These are phyloP conservation scores for Byssothecium circinans DNA, from an alignment of 2,329 filamentous ascomycete genomes.

Conservation along the genomic window DNA sequence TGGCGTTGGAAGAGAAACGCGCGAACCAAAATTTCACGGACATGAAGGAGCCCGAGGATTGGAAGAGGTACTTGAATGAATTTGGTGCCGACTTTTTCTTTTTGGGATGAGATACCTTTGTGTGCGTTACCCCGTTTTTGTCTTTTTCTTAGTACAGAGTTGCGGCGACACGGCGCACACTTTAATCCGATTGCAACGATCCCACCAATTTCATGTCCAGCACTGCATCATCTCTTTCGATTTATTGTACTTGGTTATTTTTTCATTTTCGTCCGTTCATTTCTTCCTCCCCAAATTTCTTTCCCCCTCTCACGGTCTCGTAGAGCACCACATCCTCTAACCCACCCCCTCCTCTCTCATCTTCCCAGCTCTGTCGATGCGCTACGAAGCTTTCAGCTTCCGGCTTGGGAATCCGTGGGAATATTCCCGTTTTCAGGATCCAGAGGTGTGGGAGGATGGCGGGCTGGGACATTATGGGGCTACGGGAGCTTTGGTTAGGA, in stretches of 20 bases:
- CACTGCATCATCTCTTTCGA: no score
- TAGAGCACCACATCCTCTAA: slow-evolving; percentile 41
- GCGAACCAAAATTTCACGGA: no score
- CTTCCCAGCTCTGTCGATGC: slow-evolving; percentile 51
- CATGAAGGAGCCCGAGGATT: no score
- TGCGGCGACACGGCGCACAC: no score
- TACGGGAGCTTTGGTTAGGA: slow-evolving; percentile 18
- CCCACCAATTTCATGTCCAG: no score
- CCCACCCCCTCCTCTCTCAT: slow-evolving; percentile 27
- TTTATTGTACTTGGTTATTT: no score
- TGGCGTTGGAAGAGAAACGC: no score
- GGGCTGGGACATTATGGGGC: slow-evolving; percentile 52
- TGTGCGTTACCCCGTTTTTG: neutral
- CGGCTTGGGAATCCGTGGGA: slow-evolving; percentile 51
- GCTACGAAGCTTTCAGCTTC: slow-evolving; percentile 50
- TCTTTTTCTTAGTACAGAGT: neutral
- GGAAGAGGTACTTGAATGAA: no score
- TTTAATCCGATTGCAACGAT: no score
- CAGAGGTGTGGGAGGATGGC: slow-evolving; percentile 46
- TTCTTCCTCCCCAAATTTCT: slow-evolving; percentile 37
- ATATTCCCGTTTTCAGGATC: slow-evolving; percentile 56
- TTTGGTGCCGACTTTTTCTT: no score
- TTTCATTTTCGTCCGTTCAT: neutral
- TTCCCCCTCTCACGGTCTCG: slow-evolving; percentile 44
- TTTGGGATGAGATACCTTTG: slow-evolving; percentile 4